These are phyloP conservation scores for Anacardium occidentale DNA, from an alignment of 345 rosid species.

Conservation along the genomic window DNA sequence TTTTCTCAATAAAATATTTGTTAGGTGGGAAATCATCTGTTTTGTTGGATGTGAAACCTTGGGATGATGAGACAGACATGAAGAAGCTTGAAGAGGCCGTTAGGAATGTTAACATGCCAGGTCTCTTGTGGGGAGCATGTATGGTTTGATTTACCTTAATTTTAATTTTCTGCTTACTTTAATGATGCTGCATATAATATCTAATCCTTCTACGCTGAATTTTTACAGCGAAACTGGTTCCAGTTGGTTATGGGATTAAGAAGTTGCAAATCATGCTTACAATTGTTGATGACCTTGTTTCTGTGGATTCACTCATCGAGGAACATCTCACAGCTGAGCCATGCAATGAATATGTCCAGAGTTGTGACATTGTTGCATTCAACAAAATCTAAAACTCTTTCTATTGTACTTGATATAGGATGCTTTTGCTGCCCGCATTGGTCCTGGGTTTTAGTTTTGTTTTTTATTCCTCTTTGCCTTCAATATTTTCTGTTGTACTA, in stretches of 20 bases:
- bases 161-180: not conserved
- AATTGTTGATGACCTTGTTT: constrained; percentile 89
- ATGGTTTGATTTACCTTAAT: constrained; percentile 22
- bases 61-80: constrained; percentile 99
- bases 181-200: not conserved
- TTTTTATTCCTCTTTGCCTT: not conserved
- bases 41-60: constrained; percentile 88
- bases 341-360: constrained; percentile 69
- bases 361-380: constrained; percentile 94
- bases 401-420: not conserved
- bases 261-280: constrained; percentile 86
- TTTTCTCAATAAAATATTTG: not conserved
- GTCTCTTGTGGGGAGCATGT: constrained; percentile 97
- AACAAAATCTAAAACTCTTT: constrained; percentile 65
- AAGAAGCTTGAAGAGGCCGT: constrained; percentile 82
- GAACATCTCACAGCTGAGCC: constrained; percentile 79
- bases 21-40: constrained; percentile 92
- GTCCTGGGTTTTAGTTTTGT: not conserved
- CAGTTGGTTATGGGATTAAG: constrained; percentile 96
- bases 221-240: constrained; percentile 70
- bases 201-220: not conserved
- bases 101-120: constrained; percentile 66
- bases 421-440: not conserved
- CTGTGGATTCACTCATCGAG: constrained; percentile 76
- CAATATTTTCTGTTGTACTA: not conserved